Evolutionary conservation across 305 asterid genomes (phyloP), one percentile per base, ranked within the genome.

Genomic region (Solanum chacoense): DNA sequence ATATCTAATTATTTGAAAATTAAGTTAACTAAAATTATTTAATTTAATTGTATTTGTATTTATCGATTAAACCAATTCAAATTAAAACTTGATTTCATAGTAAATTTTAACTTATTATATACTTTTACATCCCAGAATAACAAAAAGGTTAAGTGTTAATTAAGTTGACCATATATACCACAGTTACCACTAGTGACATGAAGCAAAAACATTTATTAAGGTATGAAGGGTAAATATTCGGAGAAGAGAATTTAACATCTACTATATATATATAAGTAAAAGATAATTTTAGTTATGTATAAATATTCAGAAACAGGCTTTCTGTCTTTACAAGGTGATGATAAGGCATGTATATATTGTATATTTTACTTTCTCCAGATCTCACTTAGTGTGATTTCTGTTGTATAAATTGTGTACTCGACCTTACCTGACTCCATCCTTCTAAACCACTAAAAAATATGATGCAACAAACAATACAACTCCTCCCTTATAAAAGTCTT

Each of bases 291-390:
- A 16, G 4, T 50, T 0, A 55, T 18, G 9, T 55, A 55, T 55
- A 18, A 40, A 10, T 10, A 38, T 10, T 38, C 45, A 38, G 4
- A 38, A 38, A 0, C 0, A 38, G 5, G 13, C 42, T 38, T 13
- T 38, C 0, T 38, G 4, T 0, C 13, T 55, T 18, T 18, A 7
- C 2, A 7, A 55, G 2, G 24, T 38, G 1, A 16, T 16, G 26
- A 20, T 20, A 59, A 59, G 11, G 11, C 1, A 0, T 7, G 2
- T 18, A 59, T 55, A 59, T 20, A 20, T 59, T 0, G 0, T 1
- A 18, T 55, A 59, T 20, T 59, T 20, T 59, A 20, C 0, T 1
- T 0, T 3, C 0, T 59, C 0, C 0, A 3, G 1, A 59, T 0
- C 26, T 59, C 5, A 59, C 0, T 20, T 59, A 59, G 0, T 59